Conservation (phyloP, 73 alveolate genomes). For the Breviolum minutum region DNA sequence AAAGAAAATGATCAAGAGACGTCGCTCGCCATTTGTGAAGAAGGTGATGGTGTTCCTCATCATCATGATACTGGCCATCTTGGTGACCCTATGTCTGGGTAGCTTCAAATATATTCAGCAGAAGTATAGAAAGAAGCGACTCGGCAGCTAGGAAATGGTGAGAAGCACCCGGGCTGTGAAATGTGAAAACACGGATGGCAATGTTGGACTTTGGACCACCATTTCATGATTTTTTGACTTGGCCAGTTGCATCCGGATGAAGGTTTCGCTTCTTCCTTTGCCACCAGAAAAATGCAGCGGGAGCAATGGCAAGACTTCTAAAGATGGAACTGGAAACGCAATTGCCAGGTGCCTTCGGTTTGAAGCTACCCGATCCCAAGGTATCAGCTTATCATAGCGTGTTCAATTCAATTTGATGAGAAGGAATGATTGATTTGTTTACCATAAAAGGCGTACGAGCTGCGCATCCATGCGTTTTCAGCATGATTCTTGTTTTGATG, state of each 20-base stretch:
- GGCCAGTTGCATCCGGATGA: background rate
- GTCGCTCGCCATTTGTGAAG: no score
- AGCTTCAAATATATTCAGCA: background rate
- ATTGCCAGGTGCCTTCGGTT: background rate
- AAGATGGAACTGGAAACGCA: slow-evolving; percentile 58
- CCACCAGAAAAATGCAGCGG: slow-evolving; percentile 53
- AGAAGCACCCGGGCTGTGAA: no score
- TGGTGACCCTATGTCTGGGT: background rate
- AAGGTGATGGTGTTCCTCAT: slow-evolving; percentile 18
- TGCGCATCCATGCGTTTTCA: no score
- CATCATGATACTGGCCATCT: background rate
- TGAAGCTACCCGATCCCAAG: background rate
- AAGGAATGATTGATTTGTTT: no score
- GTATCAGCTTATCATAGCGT: no score
- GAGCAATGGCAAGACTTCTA: slow-evolving; percentile 36
- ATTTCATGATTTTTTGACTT: background rate
- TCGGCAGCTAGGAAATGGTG: background rate
- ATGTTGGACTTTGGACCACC: background rate
- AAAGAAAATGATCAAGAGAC: no score
- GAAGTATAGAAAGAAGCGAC: background rate
- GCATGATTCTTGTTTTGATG: no score
- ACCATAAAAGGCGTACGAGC: no score
- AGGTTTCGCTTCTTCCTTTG: slow-evolving; percentile 48
- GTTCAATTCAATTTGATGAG: no score
- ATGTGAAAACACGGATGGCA: background rate